Evolutionary conservation across 192 early-diverging fungal species (phyloP).

Genomic region (Spizellomyces punctatus): DNA sequence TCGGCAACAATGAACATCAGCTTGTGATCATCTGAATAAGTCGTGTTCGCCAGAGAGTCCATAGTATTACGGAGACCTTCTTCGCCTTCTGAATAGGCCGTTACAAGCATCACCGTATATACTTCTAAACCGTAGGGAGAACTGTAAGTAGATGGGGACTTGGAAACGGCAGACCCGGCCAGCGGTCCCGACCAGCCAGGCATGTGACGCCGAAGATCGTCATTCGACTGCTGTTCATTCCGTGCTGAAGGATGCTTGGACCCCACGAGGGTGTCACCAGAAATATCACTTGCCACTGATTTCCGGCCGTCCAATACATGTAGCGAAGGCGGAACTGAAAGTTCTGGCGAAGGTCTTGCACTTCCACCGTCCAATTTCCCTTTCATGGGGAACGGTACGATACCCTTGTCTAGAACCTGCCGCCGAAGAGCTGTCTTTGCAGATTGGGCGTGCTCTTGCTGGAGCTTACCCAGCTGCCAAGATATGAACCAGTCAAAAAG

Average conservation of each 20-base stretch:
- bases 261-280: background rate
- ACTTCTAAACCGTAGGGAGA: constrained; percentile 37
- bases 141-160: background rate
- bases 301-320: background rate
- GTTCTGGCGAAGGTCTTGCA: background rate
- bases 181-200: too few species aligned
- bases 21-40: constrained; percentile 86
- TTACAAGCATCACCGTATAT: constrained; percentile 76
- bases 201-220: background rate
- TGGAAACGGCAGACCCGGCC: background rate
- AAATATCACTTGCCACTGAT: background rate
- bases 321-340: background rate
- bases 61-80: constrained; percentile 66
- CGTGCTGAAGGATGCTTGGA: background rate
- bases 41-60: constrained; percentile 83
- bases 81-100: constrained; percentile 89
- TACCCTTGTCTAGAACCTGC: constrained; percentile 19
- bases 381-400: constrained; percentile 32
- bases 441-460: constrained; percentile 10
- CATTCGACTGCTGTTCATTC: background rate
- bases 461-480: constrained; percentile 73
- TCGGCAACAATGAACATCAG: constrained; percentile 89
- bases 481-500: constrained; percentile 83
- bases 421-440: constrained; percentile 2
- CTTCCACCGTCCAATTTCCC: constrained; percentile 18